Evolutionary conservation across 139 green algal genomes (phyloP).

Genomic region (Astrephomene gubernaculifera): DNA sequence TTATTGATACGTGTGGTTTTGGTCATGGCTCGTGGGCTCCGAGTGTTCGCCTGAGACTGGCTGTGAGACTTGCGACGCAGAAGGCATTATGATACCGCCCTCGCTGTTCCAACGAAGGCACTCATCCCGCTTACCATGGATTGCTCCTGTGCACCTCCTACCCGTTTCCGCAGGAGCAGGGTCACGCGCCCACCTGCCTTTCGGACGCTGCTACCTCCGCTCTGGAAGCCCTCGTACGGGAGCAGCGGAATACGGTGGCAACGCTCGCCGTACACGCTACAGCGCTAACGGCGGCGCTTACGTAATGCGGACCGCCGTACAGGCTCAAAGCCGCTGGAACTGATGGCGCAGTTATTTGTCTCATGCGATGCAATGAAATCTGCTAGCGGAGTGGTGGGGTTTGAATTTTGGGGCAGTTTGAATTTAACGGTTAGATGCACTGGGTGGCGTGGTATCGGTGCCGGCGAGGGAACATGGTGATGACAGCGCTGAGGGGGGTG

Average conservation of each 20-base stretch:
- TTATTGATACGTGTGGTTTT: background rate
- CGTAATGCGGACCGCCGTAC: background rate
- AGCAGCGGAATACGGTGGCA: constrained; percentile 3
- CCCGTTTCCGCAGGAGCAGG: background rate
- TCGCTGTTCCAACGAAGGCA: background rate
- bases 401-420: too few relatives aligned
- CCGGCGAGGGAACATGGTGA: too few relatives aligned
- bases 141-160: too few relatives aligned
- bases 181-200: background rate
- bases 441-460: too few relatives aligned
- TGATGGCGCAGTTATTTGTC: too few relatives aligned
- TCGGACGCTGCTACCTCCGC: background rate
- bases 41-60: too few relatives aligned
- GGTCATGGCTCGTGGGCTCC: background rate
- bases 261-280: background rate
- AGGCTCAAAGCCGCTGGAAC: background rate
- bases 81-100: too few relatives aligned
- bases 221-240: background rate
- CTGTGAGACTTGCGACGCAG: too few relatives aligned
- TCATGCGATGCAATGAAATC: too few relatives aligned
- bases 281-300: constrained; percentile 5
- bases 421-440: too few relatives aligned
- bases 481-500: too few relatives aligned
- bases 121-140: background rate
- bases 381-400: too few relatives aligned